Conservation (phyloP, 139 green algal species). For the Auxenochlorella pyrenoidosa region DNA sequence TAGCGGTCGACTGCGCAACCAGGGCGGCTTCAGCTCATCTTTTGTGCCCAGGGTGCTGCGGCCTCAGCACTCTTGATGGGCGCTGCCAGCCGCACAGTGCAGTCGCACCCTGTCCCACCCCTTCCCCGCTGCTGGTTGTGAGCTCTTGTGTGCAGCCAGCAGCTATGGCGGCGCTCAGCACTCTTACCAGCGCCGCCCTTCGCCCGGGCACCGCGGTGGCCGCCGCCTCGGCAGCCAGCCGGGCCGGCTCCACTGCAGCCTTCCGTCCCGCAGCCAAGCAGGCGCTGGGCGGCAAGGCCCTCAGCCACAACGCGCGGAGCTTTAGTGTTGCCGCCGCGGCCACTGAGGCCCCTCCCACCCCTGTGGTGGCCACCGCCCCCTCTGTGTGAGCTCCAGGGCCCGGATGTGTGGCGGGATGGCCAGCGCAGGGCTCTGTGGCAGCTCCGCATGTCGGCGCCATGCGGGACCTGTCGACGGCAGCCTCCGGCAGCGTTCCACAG, state of each 20-base stretch:
- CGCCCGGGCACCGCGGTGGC: neutral
- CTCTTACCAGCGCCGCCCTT: neutral
- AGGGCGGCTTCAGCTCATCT: no score
- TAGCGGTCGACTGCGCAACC: no score
- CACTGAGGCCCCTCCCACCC: neutral
- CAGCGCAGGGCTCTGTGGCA: neutral
- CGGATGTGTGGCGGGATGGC: neutral
- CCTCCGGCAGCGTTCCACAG: no score
- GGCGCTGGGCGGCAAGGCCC: neutral
- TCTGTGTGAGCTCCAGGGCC: neutral
- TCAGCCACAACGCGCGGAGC: conserved; percentile 20
- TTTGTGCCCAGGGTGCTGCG: no score
- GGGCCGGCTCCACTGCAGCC: neutral
- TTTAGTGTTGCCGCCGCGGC: neutral
- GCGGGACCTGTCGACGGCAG: neutral
- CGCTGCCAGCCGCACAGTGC: no score
- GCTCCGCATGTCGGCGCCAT: neutral
- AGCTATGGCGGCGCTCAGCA: neutral
- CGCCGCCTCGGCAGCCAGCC: neutral
- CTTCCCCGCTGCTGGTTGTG: neutral
- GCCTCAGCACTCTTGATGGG: no score
- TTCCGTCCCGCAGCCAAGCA: neutral
- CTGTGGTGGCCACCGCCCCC: conserved; percentile 9
- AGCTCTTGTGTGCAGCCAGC: neutral
- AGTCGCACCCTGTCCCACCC: no score